A percentile compares a stretch with the other conserved stretches of the same genome.
These are phyloP conservation scores for Cyclanthera cordifolia DNA, from an alignment of 306 rosid genomes.

Conservation along the genomic window DNA sequence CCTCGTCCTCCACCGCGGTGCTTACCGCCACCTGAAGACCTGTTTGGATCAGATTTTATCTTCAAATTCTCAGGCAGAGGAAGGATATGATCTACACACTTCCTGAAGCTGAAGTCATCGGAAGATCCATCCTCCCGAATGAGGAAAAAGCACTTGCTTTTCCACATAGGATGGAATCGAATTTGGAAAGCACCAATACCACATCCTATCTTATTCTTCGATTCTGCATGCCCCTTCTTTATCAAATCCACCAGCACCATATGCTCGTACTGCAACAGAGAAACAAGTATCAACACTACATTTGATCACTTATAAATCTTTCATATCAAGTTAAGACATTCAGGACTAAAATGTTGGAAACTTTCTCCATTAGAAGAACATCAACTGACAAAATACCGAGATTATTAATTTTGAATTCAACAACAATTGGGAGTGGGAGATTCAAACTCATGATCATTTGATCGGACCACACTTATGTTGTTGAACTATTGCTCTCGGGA, in stretches of 20 bases:
- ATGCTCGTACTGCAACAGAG: conserved; percentile 61
- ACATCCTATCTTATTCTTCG: conserved; percentile 44
- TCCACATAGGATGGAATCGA: conserved; percentile 59
- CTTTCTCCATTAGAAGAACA: no score
- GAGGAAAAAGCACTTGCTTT: conserved; percentile 73
- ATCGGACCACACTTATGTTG: no score
- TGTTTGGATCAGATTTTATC: conserved; percentile 34
- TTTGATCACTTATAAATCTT: no score
- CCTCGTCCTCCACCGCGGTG: conserved; percentile 46
- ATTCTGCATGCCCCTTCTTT: conserved; percentile 55
- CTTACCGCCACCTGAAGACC: conserved; percentile 42
- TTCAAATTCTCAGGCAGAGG: conserved; percentile 76
- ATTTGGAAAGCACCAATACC: conserved; percentile 53
- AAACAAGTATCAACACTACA: conserved; percentile 12
- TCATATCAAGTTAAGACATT: background rate
- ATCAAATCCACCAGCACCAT: conserved; percentile 53
- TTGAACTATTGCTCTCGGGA: no score
- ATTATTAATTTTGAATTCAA: no score
- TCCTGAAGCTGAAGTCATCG: conserved; percentile 86
- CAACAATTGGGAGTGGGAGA: no score
- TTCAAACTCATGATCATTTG: no score
- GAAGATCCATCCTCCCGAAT: conserved; percentile 45
- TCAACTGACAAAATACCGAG: no score
- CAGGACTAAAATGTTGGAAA: background rate
- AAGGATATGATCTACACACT: conserved; percentile 66